A percentile compares a stretch with the other conserved stretches of the same genome.
Evolutionary conservation across 192 early-diverging fungal genomes (phyloP).

Genomic region (Rhizophagus prolifer): DNA sequence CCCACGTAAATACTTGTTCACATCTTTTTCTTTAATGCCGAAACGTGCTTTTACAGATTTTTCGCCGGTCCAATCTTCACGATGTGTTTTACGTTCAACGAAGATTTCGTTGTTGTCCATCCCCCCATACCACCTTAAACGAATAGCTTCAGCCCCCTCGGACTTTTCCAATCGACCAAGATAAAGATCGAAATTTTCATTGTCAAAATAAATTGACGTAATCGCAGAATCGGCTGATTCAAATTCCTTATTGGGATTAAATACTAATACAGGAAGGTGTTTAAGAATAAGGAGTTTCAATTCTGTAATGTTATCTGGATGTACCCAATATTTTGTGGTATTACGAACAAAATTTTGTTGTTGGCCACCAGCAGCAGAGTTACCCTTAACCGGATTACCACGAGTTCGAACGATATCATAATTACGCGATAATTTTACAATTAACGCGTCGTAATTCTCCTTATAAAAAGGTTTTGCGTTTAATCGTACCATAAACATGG

Average conservation of each 20-base stretch:
- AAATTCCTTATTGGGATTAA: slow-evolving; percentile 77
- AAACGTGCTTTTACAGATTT: slow-evolving; percentile 93
- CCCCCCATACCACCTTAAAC: slow-evolving; percentile 96
- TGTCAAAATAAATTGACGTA: slow-evolving; percentile 96
- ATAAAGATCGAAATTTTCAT: slow-evolving; percentile 92
- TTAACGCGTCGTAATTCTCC: slow-evolving; percentile 85
- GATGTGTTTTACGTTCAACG: slow-evolving; percentile 97
- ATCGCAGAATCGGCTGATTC: slow-evolving; percentile 84
- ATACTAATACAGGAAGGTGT: slow-evolving; percentile 91
- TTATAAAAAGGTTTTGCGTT: slow-evolving; percentile 84
- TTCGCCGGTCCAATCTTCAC: slow-evolving; percentile 97
- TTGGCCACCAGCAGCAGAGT: slow-evolving; percentile 52
- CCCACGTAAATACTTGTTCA: slow-evolving; percentile 86
- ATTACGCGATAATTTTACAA: slow-evolving; percentile 82
- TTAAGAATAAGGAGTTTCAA: slow-evolving; percentile 92
- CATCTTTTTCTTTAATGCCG: slow-evolving; percentile 93
- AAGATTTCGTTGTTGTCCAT: slow-evolving; percentile 86
- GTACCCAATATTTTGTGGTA: slow-evolving; percentile 99
- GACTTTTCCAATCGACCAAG: slow-evolving; percentile 87
- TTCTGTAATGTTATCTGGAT: slow-evolving; percentile 95
- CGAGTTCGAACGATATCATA: slow-evolving; percentile 80
- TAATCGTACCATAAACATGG: slow-evolving; percentile 76
- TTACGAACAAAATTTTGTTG: slow-evolving; percentile 84
- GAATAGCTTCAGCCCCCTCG: slow-evolving; percentile 92
- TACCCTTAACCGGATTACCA: slow-evolving; percentile 62